Percentiles rank a stretch among this genome's conserved stretches.
These are phyloP conservation scores for Adansonia digitata DNA, from an alignment of 345 rosid species.

Conservation along the genomic window DNA sequence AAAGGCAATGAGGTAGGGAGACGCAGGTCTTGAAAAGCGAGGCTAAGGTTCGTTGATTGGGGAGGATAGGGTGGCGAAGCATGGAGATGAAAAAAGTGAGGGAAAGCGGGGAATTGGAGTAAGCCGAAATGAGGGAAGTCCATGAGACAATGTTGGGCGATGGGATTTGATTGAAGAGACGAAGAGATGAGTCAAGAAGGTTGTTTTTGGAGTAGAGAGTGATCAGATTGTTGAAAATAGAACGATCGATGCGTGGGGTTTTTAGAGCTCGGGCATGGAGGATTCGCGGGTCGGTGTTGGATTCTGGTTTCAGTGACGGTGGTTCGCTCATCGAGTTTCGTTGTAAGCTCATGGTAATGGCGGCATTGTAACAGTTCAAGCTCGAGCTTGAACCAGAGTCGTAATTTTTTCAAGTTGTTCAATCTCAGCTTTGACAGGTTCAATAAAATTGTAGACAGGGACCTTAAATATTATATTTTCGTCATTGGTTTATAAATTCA, in stretches of 20 bases:
- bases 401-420: no score
- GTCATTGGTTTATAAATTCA: no score
- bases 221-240: conserved; percentile 30
- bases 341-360: not conserved
- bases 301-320: not conserved
- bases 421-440: no score
- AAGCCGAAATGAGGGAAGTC: conserved; percentile 43
- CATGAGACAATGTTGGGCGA: conserved; percentile 47
- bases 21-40: conserved; percentile 41
- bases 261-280: conserved; percentile 33
- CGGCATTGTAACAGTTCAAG: no score
- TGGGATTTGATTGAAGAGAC: conserved; percentile 35
- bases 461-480: no score
- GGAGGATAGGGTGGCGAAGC: conserved; percentile 39
- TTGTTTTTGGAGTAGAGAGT: conserved; percentile 32
- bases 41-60: conserved; percentile 39
- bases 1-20: conserved; percentile 22
- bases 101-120: conserved; percentile 29
- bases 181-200: conserved; percentile 26
- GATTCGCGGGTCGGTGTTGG: conserved; percentile 32
- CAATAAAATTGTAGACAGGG: no score
- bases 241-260: conserved; percentile 21
- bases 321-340: not conserved
- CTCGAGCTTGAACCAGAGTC: no score
- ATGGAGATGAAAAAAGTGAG: conserved; percentile 39